These are phyloP conservation scores for Ophiostoma australiae DNA, from an alignment of 2,329 filamentous ascomycete genomes.

Conservation along the genomic window DNA sequence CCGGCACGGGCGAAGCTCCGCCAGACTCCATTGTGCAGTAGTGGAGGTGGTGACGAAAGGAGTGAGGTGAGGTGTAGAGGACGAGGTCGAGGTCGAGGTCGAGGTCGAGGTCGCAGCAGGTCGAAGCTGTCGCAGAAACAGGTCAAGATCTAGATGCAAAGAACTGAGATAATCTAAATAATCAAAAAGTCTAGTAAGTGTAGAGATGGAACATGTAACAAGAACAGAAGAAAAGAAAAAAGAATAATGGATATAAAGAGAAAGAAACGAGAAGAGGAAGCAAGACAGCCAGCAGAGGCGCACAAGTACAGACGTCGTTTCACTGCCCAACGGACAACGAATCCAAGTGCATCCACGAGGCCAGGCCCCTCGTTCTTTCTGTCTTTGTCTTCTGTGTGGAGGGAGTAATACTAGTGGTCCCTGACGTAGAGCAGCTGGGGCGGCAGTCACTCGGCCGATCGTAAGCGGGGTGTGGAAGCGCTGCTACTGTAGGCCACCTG, in stretches of 20 bases:
- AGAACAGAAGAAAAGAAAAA: background rate
- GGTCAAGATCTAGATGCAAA: background rate
- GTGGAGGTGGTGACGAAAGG: background rate
- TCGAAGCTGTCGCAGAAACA: background rate
- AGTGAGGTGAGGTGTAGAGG: background rate
- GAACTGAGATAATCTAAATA: background rate
- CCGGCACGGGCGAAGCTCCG: background rate
- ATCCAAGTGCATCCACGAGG: background rate
- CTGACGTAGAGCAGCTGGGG: background rate
- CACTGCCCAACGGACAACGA: background rate
- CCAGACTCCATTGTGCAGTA: conserved; percentile 30
- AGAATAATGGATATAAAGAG: background rate
- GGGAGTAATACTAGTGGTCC: background rate
- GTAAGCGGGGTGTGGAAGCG: background rate
- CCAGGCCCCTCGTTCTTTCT: background rate
- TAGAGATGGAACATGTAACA: background rate
- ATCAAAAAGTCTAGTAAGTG: background rate
- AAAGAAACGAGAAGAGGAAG: background rate
- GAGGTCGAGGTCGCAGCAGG: background rate
- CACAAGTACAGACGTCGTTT: conserved; percentile 1
- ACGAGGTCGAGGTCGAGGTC: background rate
- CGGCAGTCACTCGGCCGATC: background rate
- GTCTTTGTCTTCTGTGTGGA: background rate
- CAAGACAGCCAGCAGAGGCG: background rate
- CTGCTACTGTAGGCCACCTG: background rate